Evolutionary conservation across 2,329 filamentous ascomycete genomes (phyloP), one percentile per base, ranked within the genome.

Genomic region (Ophiostoma ulmi): DNA sequence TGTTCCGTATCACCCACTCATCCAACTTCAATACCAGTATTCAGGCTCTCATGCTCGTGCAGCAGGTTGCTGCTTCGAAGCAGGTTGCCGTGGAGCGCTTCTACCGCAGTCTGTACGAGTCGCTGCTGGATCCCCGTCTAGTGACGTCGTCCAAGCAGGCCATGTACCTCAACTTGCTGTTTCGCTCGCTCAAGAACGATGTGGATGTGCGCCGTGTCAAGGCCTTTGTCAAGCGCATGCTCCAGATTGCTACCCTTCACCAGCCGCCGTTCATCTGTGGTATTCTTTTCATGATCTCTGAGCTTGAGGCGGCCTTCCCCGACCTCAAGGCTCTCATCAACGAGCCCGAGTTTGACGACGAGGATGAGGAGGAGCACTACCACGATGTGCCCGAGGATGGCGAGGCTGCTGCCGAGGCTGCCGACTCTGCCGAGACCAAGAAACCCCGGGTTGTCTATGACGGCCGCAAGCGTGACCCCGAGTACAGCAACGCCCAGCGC

Each of bases 21-120:
- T 93, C 94, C 71, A 99, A 99, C 80, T 98, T 99, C 86, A 99
- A 98, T 81, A 99, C 95, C 0, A 95, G 93, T 78, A 92, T 99
- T 52, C 95, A 99, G 80, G 94, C 95, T 44, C 86, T 99, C 74
- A 91, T 97, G 81, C 84, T 99, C 67, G 96, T 99, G 74, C 95
- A 98, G 78, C 95, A 98, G 79, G 86, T 99, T 38, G 92, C 93
- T 0, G 84, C 89, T 1, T 87, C 90, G 3, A 93, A 95, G 78
- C 90, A 94, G 76, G 84, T 94, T 70, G 90, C 91, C 5, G 90
- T 90, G 14, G 95, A 99, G 77, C 88, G 95, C 72, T 99, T 97
- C 82, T 99, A 98, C 82, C 87, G 93, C 68, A 97, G 94, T 11
- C 83, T 99, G 2, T 99, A 99, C 79, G 95, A 99, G 80, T 97